These are phyloP conservation scores for Amaranthus palmeri DNA, from an alignment of 148 eudicot species.

Conservation along the genomic window DNA sequence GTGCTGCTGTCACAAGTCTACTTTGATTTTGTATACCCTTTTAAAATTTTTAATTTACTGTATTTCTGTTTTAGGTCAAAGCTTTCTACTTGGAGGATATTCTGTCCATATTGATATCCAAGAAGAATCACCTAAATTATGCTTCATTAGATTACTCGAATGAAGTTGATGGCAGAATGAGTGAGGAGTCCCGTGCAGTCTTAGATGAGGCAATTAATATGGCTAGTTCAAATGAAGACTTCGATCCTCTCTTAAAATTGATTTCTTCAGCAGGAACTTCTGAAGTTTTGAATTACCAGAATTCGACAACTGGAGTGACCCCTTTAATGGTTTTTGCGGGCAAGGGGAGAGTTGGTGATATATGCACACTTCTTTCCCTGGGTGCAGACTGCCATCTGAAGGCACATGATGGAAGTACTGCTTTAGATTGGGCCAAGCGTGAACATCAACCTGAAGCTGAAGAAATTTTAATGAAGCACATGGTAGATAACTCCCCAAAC, in stretches of 20 bases:
- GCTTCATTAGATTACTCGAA: constrained; percentile 18
- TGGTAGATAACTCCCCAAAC: constrained; percentile 34
- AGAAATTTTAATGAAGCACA: constrained; percentile 57
- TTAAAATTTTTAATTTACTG: not conserved
- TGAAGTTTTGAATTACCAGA: constrained; percentile 59
- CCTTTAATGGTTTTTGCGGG: constrained; percentile 85
- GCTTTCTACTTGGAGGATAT: constrained; percentile 77
- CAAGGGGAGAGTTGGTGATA: constrained; percentile 75
- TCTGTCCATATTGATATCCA: constrained; percentile 44
- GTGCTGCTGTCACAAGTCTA: not conserved
- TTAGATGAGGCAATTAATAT: constrained; percentile 82
- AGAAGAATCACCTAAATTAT: constrained; percentile 40
- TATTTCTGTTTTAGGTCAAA: constrained; percentile 58
- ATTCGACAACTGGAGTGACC: constrained; percentile 70
- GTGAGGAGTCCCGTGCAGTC: constrained; percentile 48
- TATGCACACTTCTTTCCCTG: constrained; percentile 80
- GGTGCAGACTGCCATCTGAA: constrained; percentile 70
- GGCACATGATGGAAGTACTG: constrained; percentile 71
- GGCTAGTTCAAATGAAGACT: constrained; percentile 67
- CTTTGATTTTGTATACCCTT: not conserved
- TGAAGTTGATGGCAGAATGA: constrained; percentile 35
- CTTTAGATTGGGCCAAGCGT: constrained; percentile 70
- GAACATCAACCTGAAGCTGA: constrained; percentile 55
- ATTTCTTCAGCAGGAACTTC: constrained; percentile 51
- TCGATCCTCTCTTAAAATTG: constrained; percentile 64